Evolutionary conservation across 257 asterid species (phyloP), one percentile per base, ranked within the genome.

Genomic region (Nicotiana benthamiana): DNA sequence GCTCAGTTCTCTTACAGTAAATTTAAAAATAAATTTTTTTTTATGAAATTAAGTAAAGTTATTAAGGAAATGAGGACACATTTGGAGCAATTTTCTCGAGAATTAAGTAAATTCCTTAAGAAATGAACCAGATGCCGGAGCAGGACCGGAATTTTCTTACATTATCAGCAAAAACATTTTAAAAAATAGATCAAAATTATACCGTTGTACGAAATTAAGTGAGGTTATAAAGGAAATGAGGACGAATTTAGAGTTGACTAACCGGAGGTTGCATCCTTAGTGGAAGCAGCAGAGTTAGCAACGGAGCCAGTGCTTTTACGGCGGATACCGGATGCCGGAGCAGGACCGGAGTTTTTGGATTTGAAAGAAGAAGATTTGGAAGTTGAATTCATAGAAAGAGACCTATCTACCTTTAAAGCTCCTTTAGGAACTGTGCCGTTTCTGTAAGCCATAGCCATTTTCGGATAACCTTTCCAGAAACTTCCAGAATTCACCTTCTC

Each of bases 401-500:
- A 24, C 5, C 64, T 12, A 36, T 91, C 95, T 46, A 83, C 63
- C 87, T 92, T 92, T 18, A 77, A 4, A 51, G 86, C 87, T 59
- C 87, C 87, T 80, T 77, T 84, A 15, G 89, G 77, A 15, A 68
- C 84, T 76, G 89, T 80, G 79, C 93, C 92, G 84, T 89, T 87
- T 84, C 93, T 87, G 83, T 54, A 82, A 82, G 59, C 53, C 82
- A 78, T 84, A 83, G 91, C 84, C 95, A 90, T 92, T 82, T 56
- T 54, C 74, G 34, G 79, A 76, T 86, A 32, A 28, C 75, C 59
- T 70, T 27, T 77, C 53, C 34, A 18, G 57, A 17, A 26, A 12
- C 10, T 65, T 65, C 66, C 77, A 32, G 28, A 59, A 40, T 20
- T 78, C 75, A 13, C 13, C 54, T 27, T 43, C 70, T 46, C 16